Evolutionary conservation across 1,139 yeast species (phyloP).

Genomic region (Geotrichum restrictum): DNA sequence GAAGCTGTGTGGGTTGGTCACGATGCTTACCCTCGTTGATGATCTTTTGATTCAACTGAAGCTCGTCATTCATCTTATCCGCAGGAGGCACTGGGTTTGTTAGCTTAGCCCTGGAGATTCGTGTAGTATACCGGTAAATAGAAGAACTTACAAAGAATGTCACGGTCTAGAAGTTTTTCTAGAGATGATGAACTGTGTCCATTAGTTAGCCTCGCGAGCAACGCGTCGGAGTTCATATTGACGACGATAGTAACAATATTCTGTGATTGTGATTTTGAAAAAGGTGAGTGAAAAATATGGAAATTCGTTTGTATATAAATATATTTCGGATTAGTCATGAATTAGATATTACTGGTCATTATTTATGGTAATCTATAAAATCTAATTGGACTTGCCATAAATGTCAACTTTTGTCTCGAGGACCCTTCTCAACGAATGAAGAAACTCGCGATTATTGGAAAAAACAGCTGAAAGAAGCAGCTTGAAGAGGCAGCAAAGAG

Average conservation of each 20-base stretch:
- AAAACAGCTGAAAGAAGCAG: too few relatives aligned
- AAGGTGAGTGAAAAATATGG: neutral
- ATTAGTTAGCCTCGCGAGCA: conserved; percentile 18
- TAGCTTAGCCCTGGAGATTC: neutral
- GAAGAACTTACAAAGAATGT: conserved; percentile 8
- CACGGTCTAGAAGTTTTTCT: conserved; percentile 15
- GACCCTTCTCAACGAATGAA: too few relatives aligned
- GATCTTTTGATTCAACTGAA: conserved; percentile 47
- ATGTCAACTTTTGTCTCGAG: too few relatives aligned
- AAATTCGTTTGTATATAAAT: neutral
- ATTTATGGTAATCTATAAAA: too few relatives aligned
- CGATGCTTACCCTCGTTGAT: conserved; percentile 41
- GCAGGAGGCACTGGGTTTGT: conserved; percentile 15
- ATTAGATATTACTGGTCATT: neutral
- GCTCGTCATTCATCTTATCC: conserved; percentile 41
- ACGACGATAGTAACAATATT: neutral
- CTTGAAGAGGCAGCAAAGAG: too few relatives aligned
- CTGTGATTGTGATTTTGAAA: neutral
- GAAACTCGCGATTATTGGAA: too few relatives aligned
- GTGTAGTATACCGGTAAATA: neutral
- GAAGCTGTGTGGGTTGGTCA: too few relatives aligned
- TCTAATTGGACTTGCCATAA: too few relatives aligned
- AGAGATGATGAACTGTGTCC: conserved; percentile 6
- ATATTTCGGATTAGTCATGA: too few relatives aligned
- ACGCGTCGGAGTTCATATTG: conserved; percentile 21